Conservation (phyloP, 2,329 filamentous ascomycete genomes). For the Calonectria honghensis region DNA sequence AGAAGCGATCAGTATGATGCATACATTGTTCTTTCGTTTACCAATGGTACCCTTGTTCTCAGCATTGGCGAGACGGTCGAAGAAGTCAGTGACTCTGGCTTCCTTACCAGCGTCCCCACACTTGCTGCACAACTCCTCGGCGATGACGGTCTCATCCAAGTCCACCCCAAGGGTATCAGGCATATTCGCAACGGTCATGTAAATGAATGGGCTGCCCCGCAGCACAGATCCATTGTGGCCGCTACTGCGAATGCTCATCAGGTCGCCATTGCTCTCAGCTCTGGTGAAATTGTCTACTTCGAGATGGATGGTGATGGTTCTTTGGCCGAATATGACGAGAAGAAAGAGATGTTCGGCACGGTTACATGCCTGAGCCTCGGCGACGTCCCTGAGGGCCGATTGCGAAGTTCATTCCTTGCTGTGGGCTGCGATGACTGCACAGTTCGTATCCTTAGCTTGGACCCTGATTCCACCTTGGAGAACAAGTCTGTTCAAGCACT, state of each 20-base stretch:
- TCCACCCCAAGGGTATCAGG: conserved; percentile 96
- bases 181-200: conserved; percentile 87
- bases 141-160: conserved; percentile 93
- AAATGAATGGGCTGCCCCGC: conserved; percentile 94
- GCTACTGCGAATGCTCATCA: conserved; percentile 95
- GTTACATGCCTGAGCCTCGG: conserved; percentile 97
- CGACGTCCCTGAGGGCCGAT: conserved; percentile 90
- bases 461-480: conserved; percentile 92
- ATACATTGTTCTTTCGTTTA: conserved; percentile 96
- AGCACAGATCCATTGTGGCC: conserved; percentile 95
- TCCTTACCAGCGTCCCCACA: conserved; percentile 91
- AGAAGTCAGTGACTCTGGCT: conserved; percentile 94
- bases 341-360: conserved; percentile 95
- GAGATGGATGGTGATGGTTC: conserved; percentile 96
- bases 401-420: conserved; percentile 93
- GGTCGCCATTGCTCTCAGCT: conserved; percentile 94
- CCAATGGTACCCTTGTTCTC: conserved; percentile 91
- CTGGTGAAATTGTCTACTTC: conserved; percentile 97
- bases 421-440: conserved; percentile 98
- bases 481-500: conserved; percentile 96
- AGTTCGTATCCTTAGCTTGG: conserved; percentile 92
- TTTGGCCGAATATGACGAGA: conserved; percentile 94
- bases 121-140: conserved; percentile 95
- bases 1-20: conserved; percentile 90
- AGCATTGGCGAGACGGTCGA: conserved; percentile 98